Conservation (phyloP, 805 yeast genomes). For the Phaffomyces antillensis region DNA sequence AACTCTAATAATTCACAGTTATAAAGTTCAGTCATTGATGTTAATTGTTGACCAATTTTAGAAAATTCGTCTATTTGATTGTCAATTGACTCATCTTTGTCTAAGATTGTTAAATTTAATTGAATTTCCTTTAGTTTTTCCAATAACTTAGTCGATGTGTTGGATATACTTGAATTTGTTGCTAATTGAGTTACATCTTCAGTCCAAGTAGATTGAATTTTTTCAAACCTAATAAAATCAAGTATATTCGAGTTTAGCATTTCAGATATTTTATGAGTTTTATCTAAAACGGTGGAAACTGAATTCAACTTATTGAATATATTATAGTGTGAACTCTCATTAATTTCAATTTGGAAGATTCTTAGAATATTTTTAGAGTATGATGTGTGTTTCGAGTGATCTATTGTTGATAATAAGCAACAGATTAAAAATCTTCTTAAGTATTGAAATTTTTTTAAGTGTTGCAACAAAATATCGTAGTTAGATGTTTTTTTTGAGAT, state of each 20-base stretch:
- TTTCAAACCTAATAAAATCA: constrained; percentile 2
- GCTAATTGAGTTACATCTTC: background rate
- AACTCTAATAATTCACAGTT: constrained; percentile 1
- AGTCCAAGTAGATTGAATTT: background rate
- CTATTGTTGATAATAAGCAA: constrained; percentile 30
- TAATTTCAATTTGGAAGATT: constrained; percentile 3
- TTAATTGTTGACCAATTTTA: constrained; percentile 5
- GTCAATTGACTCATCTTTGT: constrained; percentile 3
- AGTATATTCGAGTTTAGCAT: background rate
- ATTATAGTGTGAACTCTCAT: background rate
- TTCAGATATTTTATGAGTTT: background rate
- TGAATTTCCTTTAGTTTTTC: constrained; percentile 8
- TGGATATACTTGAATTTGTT: background rate
- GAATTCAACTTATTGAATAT: background rate
- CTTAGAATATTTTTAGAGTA: constrained; percentile 6
- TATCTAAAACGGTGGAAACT: background rate
- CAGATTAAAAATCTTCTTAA: constrained; percentile 38
- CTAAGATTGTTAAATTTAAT: constrained; percentile 1
- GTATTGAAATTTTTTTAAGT: constrained; percentile 28
- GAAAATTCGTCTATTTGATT: constrained; percentile 8
- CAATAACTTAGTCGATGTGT: constrained; percentile 1
- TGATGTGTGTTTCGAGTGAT: constrained; percentile 15
- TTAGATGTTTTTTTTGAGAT: background rate
- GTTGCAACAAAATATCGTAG: background rate
- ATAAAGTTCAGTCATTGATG: constrained; percentile 2